phyloP scores from a whole-genome alignment of 805 yeast genomes.

The Starmerella scarabaei region DNA sequence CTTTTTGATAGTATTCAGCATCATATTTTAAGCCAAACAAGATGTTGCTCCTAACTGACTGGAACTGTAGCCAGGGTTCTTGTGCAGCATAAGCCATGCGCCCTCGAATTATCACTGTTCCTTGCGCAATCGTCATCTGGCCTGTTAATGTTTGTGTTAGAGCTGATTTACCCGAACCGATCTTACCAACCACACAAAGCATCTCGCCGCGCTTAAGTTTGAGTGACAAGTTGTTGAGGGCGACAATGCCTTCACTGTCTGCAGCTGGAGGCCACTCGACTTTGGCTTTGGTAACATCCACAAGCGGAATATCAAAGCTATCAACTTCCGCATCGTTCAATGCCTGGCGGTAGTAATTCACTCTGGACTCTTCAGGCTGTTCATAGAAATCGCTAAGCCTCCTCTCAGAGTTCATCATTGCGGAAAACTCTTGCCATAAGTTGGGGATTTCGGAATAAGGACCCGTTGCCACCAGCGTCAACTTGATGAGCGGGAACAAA shows the following conservation, averaged over 20 bases:
- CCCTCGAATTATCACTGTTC: constrained; percentile 55
- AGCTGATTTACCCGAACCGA: constrained; percentile 84
- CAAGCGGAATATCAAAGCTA: constrained; percentile 1
- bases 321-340: not conserved
- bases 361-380: constrained; percentile 11
- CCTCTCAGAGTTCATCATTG: constrained; percentile 9
- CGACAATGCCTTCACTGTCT: constrained; percentile 27
- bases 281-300: constrained; percentile 6
- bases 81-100: constrained; percentile 72
- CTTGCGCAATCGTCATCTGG: constrained; percentile 57
- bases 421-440: not conserved
- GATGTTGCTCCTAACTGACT: constrained; percentile 63
- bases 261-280: constrained; percentile 10
- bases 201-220: constrained; percentile 61
- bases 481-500: constrained; percentile 40
- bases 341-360: constrained; percentile 6
- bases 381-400: constrained; percentile 17
- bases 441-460: constrained; percentile 1
- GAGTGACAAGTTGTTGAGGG: constrained; percentile 52
- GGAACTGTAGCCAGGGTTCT: constrained; percentile 90
- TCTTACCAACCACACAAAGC: constrained; percentile 76
- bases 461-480: not conserved
- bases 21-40: constrained; percentile 74
- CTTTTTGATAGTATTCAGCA: constrained; percentile 49
- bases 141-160: constrained; percentile 67